phyloP scores from a whole-genome alignment of 2,329 filamentous ascomycete genomes.

The Cryphonectria naterciae region DNA sequence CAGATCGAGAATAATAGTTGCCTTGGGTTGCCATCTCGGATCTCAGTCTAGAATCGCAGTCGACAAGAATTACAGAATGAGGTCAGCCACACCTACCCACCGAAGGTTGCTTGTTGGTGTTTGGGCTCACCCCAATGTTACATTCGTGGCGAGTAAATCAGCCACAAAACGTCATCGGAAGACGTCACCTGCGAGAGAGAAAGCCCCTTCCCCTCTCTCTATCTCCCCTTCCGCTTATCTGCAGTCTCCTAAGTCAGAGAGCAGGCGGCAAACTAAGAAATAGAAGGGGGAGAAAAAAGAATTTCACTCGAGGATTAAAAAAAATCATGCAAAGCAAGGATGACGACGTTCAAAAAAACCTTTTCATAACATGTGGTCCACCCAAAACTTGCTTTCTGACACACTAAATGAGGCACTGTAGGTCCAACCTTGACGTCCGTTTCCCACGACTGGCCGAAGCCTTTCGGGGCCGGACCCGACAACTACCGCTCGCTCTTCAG shows the following conservation, averaged over 20 bases:
- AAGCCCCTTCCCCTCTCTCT: too few relatives aligned
- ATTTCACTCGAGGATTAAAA: background rate
- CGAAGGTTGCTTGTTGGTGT: background rate
- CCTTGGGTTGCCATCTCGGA: background rate
- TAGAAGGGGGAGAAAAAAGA: background rate
- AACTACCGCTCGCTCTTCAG: background rate
- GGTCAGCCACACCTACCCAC: slow-evolving; percentile 27
- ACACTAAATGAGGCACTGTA: background rate
- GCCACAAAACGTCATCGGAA: slow-evolving; percentile 14
- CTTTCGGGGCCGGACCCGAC: background rate
- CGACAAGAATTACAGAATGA: slow-evolving; percentile 7
- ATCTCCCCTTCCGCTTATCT: background rate
- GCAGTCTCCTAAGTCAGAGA: background rate
- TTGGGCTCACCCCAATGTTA: background rate
- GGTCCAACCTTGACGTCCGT: background rate
- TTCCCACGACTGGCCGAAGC: background rate
- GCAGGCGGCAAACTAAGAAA: background rate
- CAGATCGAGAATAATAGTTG: background rate
- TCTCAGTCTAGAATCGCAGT: background rate
- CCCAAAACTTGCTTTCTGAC: background rate
- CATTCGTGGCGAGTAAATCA: slow-evolving; percentile 3
- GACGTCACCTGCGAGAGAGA: slow-evolving; percentile 1
- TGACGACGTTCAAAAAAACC: background rate
- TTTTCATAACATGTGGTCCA: background rate
- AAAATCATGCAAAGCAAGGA: background rate